phyloP scores from a whole-genome alignment of 768 basidiomycete species.

The Kondoa malvinella region DNA sequence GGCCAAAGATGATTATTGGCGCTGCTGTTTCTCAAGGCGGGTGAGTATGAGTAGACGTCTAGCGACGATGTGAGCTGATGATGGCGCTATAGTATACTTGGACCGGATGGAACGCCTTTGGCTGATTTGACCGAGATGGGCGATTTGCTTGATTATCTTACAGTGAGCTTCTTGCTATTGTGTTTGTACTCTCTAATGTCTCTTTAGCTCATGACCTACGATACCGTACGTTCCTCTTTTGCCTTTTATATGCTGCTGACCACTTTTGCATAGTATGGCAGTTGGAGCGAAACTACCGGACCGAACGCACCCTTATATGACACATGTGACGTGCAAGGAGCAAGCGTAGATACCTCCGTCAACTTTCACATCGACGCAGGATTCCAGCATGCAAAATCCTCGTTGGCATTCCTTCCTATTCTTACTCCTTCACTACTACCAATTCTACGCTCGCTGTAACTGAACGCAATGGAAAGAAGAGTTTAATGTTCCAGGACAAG shows the following conservation, averaged over 20 bases:
- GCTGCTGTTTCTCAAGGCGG: conserved; percentile 56
- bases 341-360: conserved; percentile 55
- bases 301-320: conserved; percentile 75
- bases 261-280: no score
- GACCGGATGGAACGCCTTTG: no score
- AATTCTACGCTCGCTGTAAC: conserved; percentile 17
- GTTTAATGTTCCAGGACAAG: background rate
- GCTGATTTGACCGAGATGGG: no score
- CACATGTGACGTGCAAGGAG: conserved; percentile 54
- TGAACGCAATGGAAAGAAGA: background rate
- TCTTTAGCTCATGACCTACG: conserved; percentile 32
- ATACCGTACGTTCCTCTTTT: no score
- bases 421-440: conserved; percentile 47
- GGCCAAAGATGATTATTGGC: conserved; percentile 48
- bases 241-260: no score
- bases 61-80: no score
- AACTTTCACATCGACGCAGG: conserved; percentile 52
- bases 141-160: no score
- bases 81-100: no score
- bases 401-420: conserved; percentile 75
- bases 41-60: no score
- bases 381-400: conserved; percentile 70
- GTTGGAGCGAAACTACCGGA: conserved; percentile 54
- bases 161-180: no score
- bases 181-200: no score